These are phyloP conservation scores for Babesia gibsoni DNA, from an alignment of 169 alveolate genomes.

Conservation along the genomic window DNA sequence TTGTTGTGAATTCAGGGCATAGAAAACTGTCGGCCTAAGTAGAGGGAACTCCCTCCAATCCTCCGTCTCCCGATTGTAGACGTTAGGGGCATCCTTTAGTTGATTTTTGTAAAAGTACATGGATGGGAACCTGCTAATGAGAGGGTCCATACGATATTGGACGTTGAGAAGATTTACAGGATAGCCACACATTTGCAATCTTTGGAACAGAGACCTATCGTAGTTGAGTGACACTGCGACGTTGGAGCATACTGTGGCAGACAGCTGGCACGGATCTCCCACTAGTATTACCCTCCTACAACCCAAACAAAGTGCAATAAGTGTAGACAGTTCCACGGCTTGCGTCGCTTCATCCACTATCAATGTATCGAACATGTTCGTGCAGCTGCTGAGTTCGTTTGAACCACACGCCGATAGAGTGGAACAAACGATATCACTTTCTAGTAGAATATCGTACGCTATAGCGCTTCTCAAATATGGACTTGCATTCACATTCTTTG, in stretches of 20 bases:
- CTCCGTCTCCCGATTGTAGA: slow-evolving; percentile 65
- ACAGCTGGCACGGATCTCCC: slow-evolving; percentile 97
- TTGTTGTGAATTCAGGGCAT: slow-evolving; percentile 83
- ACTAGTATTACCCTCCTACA: slow-evolving; percentile 91
- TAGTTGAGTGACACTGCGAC: slow-evolving; percentile 74
- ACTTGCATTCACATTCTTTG: background rate
- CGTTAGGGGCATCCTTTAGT: slow-evolving; percentile 66
- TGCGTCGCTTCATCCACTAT: slow-evolving; percentile 98
- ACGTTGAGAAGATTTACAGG: slow-evolving; percentile 82
- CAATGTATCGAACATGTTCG: slow-evolving; percentile 88
- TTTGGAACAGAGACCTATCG: slow-evolving; percentile 88
- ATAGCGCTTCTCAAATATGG: background rate
- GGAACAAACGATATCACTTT: slow-evolving; percentile 84
- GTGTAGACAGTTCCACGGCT: slow-evolving; percentile 83
- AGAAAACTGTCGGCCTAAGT: slow-evolving; percentile 84
- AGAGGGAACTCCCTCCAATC: slow-evolving; percentile 85
- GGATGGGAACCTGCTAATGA: slow-evolving; percentile 92
- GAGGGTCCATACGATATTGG: slow-evolving; percentile 98
- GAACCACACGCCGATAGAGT: slow-evolving; percentile 89
- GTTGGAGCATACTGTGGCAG: slow-evolving; percentile 95
- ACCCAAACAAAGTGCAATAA: slow-evolving; percentile 70
- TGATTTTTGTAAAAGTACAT: slow-evolving; percentile 82
- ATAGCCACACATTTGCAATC: slow-evolving; percentile 83
- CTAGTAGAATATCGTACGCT: slow-evolving; percentile 74
- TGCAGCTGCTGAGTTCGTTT: slow-evolving; percentile 69